phyloP scores from a whole-genome alignment of 345 rosid genomes.

The Draba incana region DNA sequence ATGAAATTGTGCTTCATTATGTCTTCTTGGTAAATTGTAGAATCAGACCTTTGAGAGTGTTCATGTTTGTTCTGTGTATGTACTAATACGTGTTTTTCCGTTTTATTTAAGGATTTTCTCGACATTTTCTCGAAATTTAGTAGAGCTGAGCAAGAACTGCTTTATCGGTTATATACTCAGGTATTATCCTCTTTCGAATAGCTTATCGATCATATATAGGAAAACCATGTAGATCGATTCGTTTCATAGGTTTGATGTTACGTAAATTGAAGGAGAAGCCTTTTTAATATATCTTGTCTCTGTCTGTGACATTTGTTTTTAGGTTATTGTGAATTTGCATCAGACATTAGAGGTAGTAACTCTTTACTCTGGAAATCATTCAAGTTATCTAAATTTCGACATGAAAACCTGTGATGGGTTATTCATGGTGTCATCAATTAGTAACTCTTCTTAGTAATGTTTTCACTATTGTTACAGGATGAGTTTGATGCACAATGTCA shows the following conservation, averaged over 20 bases:
- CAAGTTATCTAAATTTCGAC: background rate
- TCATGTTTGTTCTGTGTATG: background rate
- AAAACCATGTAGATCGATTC: background rate
- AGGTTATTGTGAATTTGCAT: slow-evolving; percentile 78
- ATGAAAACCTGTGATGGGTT: background rate
- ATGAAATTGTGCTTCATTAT: background rate
- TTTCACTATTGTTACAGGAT: slow-evolving; percentile 50
- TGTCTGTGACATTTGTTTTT: slow-evolving; percentile 39
- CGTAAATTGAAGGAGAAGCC: background rate
- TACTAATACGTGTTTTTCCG: background rate
- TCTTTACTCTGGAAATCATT: background rate
- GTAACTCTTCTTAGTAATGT: background rate
- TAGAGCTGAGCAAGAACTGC: slow-evolving; percentile 50
- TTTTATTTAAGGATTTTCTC: slow-evolving; percentile 47
- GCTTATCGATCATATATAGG: background rate
- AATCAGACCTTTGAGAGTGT: background rate
- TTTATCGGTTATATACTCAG: slow-evolving; percentile 59
- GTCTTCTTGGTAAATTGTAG: background rate
- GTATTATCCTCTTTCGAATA: slow-evolving; percentile 31
- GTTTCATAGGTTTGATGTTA: slow-evolving; percentile 13
- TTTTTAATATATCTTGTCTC: slow-evolving; percentile 1
- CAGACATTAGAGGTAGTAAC: slow-evolving; percentile 56
- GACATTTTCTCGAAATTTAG: slow-evolving; percentile 58
- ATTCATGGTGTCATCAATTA: slow-evolving; percentile 4
- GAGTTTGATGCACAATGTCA: slow-evolving; percentile 62